Evolutionary conservation across 768 basidiomycete species (phyloP).

Genomic region (Auricularia heimuer): DNA sequence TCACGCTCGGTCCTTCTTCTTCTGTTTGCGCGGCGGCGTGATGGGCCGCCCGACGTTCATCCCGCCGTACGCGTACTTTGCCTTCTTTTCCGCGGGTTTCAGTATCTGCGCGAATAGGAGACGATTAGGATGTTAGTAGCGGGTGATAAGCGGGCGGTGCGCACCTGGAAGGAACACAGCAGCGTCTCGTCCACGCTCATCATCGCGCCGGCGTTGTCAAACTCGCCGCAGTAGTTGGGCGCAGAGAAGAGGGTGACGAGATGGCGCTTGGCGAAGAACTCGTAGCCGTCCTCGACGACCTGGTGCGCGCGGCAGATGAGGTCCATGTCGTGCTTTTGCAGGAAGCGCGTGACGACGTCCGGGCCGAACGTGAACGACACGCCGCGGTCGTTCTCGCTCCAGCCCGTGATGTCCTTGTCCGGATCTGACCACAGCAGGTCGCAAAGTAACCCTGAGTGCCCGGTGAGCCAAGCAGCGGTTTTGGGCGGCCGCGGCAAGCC

Average conservation of each 20-base stretch:
- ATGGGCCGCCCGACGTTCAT: constrained; percentile 67
- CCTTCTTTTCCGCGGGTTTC: constrained; percentile 99
- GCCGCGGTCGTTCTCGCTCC: constrained; percentile 98
- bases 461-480: neutral
- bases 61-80: constrained; percentile 81
- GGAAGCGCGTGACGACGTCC: constrained; percentile 94
- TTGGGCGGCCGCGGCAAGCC: constrained; percentile 13
- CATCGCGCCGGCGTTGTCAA: constrained; percentile 99
- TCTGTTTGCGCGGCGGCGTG: constrained; percentile 93
- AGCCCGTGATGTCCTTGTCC: constrained; percentile 98
- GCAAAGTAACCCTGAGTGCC: constrained; percentile 68
- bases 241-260: constrained; percentile 95
- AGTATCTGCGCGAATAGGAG: constrained; percentile 53
- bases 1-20: constrained; percentile 66
- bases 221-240: constrained; percentile 92
- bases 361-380: constrained; percentile 99
- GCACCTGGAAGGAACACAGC: constrained; percentile 94
- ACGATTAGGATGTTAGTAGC: too few species aligned
- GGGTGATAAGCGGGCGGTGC: constrained; percentile 9
- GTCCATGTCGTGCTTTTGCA: constrained; percentile 99
- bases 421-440: constrained; percentile 99
- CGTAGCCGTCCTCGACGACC: constrained; percentile 97
- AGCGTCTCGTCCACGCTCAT: constrained; percentile 99
- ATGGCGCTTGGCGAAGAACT: constrained; percentile 97
- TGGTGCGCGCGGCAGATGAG: constrained; percentile 91